Percentiles rank a stretch among this genome's conserved stretches.
Conservation (phyloP, 345 rosid genomes). For the Populus alba region DNA sequence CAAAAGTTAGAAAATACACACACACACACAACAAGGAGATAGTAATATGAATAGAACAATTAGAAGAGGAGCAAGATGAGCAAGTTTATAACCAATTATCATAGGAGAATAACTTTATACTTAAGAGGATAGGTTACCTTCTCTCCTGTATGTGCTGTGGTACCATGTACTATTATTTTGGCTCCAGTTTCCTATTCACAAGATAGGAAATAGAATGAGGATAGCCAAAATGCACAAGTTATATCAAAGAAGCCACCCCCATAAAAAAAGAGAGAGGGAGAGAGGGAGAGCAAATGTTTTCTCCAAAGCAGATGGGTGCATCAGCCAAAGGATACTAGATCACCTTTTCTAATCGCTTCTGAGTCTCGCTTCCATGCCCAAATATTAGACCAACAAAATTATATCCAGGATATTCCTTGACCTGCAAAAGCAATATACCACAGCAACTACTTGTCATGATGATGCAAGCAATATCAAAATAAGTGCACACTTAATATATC, state of each 20-base stretch:
- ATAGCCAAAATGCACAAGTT: not conserved
- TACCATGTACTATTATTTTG: conserved; percentile 59
- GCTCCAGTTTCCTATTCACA: conserved; percentile 78
- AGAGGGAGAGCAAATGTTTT: not conserved
- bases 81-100: not conserved
- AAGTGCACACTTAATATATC: too few species aligned
- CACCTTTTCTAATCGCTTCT: conserved; percentile 75
- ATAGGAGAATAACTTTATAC: not conserved
- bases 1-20: too few species aligned
- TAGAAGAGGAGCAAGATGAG: not conserved
- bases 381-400: conserved; percentile 71
- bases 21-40: not conserved
- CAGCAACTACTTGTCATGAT: not conserved
- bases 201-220: conserved; percentile 6
- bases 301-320: not conserved
- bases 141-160: conserved; percentile 53
- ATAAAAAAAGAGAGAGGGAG: not conserved
- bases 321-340: conserved; percentile 14
- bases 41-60: not conserved
- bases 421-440: conserved; percentile 37
- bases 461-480: not conserved
- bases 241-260: not conserved
- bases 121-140: conserved; percentile 45
- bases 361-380: conserved; percentile 81
- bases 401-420: conserved; percentile 65